Base-by-base conservation (phyloP, 2,329 filamentous ascomycete genomes). In the Zymoseptoria pseudotritici region DNA sequence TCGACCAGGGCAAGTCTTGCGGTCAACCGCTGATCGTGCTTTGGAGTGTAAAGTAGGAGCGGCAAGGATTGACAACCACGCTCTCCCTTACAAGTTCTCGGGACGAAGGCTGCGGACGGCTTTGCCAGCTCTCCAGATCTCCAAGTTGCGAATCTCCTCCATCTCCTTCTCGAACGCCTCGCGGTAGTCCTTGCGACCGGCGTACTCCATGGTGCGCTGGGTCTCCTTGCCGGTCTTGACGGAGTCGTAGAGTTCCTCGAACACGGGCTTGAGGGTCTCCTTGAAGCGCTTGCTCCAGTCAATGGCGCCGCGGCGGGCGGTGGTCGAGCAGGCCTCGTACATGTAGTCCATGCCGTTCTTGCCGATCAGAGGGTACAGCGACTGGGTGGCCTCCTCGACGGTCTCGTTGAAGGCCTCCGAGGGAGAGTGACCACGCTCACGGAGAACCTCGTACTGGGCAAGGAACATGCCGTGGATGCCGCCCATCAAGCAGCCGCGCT, bases 381-480 rank as follows among this genome's bases (percentile, higher is more conserved):
- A 91, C 86, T 99, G 94, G 57, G 94, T 99, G 68, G 94, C 94
- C 86, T 99, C 94, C 86, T 99, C 94, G 70, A 99, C 94, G 69
- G 94, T 99, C 91, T 99, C 94, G 86, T 99, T 99, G 89, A 99
- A 99, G 69, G 94, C 94, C 83, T 99, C 94, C 72, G 89, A 93
- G 77, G 94, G 94, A 80, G 85, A 89, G 88, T 99, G 94, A 80
- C 94, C 94, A 71, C 90, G 89, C 87, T 99, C 94, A 75, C 94
- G 92, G 80, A 99, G 92, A 70, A 99, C 94, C 86, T 99, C 94
- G 86, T 99, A 99, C 84, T 99, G 94, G 65, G 94, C 94, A 70
- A 99, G 91, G 90, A 99, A 99, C 94, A 99, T 99, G 77, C 94
- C 94, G 86, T 99, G 94, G 81, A 99, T 99, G 80, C 94, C 94